A percentile compares a stretch with the other conserved stretches of the same genome.
These are phyloP conservation scores for Metschnikowia gelsemii DNA, from an alignment of 805 yeast genomes.

Conservation along the genomic window DNA sequence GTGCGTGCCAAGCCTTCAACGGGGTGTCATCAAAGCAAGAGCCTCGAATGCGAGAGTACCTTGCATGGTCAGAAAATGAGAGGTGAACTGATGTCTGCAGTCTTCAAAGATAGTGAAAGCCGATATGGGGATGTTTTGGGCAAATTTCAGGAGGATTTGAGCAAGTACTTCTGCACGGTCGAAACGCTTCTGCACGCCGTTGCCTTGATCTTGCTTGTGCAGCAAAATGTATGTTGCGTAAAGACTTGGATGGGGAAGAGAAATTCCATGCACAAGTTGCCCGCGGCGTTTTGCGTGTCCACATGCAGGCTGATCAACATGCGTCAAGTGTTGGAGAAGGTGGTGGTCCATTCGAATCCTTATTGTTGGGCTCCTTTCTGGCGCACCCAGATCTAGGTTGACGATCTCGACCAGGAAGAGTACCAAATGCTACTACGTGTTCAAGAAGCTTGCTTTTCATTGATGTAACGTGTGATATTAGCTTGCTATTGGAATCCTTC, in stretches of 20 bases:
- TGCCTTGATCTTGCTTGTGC: not conserved
- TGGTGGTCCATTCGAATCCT: not conserved
- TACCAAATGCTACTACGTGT: too few relatives aligned
- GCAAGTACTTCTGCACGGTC: not conserved
- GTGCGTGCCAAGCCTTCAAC: not conserved
- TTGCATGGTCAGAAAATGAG: too few relatives aligned
- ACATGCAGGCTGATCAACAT: not conserved
- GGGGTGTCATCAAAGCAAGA: not conserved
- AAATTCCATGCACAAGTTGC: slow-evolving; percentile 4
- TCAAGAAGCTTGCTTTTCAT: too few relatives aligned
- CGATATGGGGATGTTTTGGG: not conserved
- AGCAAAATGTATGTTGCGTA: slow-evolving; percentile 1
- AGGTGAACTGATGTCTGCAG: too few relatives aligned
- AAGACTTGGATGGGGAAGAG: not conserved
- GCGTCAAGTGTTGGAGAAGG: not conserved
- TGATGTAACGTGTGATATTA: too few relatives aligned
- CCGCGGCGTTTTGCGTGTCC: slow-evolving; percentile 5
- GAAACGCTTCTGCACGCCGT: not conserved
- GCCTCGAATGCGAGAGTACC: not conserved
- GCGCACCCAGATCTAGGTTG: not conserved
- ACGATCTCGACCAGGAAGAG: not conserved
- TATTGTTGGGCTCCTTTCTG: not conserved
- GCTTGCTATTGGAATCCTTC: too few relatives aligned
- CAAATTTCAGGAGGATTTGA: not conserved
- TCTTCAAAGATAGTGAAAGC: too few relatives aligned